Conservation (phyloP, 176 grass and related monocot genomes). For the Hsuehochloa calcarea region DNA sequence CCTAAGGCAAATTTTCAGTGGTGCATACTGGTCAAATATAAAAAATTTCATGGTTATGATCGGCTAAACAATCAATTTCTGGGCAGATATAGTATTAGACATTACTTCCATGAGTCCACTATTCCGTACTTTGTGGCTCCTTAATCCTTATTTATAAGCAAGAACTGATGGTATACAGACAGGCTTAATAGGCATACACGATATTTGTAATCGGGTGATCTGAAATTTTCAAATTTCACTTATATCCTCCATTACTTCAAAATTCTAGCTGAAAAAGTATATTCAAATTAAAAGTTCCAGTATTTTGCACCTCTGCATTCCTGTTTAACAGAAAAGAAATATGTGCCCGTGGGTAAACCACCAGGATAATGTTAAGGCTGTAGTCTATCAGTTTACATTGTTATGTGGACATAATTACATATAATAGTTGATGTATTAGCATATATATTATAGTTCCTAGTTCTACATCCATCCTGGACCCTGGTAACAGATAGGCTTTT, state of each 20-base stretch:
- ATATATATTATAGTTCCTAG: background rate
- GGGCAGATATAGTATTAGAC: background rate
- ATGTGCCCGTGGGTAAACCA: background rate
- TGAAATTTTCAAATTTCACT: background rate
- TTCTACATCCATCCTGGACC: background rate
- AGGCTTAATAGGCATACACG: background rate
- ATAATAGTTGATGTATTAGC: background rate
- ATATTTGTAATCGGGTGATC: background rate
- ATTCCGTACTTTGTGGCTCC: background rate
- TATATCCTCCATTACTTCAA: background rate
- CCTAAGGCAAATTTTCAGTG: background rate
- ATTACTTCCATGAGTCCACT: background rate
- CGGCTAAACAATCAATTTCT: background rate
- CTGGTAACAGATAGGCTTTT: conserved; percentile 17
- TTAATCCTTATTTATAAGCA: background rate
- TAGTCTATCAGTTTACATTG: background rate
- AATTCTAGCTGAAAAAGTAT: background rate
- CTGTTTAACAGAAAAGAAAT: background rate
- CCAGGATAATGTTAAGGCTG: background rate
- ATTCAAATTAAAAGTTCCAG: background rate
- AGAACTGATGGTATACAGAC: background rate
- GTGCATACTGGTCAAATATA: background rate
- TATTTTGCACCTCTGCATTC: background rate
- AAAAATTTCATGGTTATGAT: background rate
- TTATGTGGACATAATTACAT: background rate